Conservation (phyloP, 345 rosid species). For the Eutrema yunnanense region DNA sequence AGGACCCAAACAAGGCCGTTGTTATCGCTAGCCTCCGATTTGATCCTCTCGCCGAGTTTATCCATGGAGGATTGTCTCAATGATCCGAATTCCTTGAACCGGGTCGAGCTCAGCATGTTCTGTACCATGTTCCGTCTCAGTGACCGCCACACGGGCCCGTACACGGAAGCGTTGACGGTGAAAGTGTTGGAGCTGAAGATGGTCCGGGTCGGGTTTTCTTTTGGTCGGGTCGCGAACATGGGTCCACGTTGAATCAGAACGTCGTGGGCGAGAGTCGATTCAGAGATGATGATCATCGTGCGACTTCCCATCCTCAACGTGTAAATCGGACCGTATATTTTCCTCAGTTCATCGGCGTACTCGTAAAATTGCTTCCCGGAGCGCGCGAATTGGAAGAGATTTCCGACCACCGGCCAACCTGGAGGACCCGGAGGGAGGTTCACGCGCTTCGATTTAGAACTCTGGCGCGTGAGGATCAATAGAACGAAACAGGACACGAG, state of each 20-base stretch:
- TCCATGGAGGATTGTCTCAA: slow-evolving; percentile 60
- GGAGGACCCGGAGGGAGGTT: slow-evolving; percentile 92
- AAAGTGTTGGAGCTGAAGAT: slow-evolving; percentile 88
- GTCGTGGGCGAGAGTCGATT: slow-evolving; percentile 58
- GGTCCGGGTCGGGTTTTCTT: slow-evolving; percentile 72
- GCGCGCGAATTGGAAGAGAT: slow-evolving; percentile 73
- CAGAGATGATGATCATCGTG: slow-evolving; percentile 60
- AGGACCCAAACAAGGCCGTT: slow-evolving; percentile 68
- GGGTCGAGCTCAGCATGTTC: slow-evolving; percentile 69
- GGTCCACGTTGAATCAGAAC: slow-evolving; percentile 68
- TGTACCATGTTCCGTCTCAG: slow-evolving; percentile 87
- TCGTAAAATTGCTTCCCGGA: slow-evolving; percentile 67
- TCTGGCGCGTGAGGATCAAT: slow-evolving; percentile 24
- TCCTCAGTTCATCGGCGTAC: slow-evolving; percentile 44
- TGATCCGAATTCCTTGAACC: slow-evolving; percentile 57
- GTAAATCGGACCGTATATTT: slow-evolving; percentile 59
- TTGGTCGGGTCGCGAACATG: slow-evolving; percentile 62
- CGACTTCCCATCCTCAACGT: slow-evolving; percentile 82
- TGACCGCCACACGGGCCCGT: slow-evolving; percentile 88
- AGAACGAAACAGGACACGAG: slow-evolving; percentile 34
- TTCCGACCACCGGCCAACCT: slow-evolving; percentile 89
- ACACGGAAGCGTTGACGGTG: slow-evolving; percentile 79
- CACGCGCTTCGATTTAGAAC: slow-evolving; percentile 15
- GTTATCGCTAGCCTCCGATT: slow-evolving; percentile 42
- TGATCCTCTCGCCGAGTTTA: slow-evolving; percentile 43